Conservation (phyloP, 495 filamentous ascomycete species). For the Entonaema liquescens region DNA sequence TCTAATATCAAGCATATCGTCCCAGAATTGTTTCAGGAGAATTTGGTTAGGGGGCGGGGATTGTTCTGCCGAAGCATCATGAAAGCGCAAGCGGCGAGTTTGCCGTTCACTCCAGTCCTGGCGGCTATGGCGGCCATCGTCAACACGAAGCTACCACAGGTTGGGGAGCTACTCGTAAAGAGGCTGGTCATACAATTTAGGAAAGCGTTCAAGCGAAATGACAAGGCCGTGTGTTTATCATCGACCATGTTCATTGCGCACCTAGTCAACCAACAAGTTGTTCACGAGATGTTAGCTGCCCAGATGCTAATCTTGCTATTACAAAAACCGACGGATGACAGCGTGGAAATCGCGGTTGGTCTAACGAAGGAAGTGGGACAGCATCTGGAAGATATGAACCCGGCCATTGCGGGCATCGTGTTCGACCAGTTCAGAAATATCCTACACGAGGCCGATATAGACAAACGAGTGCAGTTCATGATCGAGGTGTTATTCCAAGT, state of each 20-base stretch:
- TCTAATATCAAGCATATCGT: slow-evolving; percentile 98
- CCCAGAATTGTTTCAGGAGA: slow-evolving; percentile 93
- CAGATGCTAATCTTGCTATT: slow-evolving; percentile 90
- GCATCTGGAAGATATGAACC: slow-evolving; percentile 93
- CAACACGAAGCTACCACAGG: slow-evolving; percentile 95
- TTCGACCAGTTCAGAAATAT: slow-evolving; percentile 97
- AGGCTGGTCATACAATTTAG: slow-evolving; percentile 90
- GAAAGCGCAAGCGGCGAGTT: slow-evolving; percentile 96
- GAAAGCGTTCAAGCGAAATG: slow-evolving; percentile 95
- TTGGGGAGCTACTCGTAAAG: slow-evolving; percentile 89
- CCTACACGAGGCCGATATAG: slow-evolving; percentile 93
- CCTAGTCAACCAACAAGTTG: slow-evolving; percentile 92
- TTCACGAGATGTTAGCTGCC: slow-evolving; percentile 89
- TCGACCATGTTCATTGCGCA: slow-evolving; percentile 95
- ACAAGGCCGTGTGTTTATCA: slow-evolving; percentile 92
- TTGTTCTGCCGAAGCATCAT: slow-evolving; percentile 95
- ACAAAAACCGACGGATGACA: slow-evolving; percentile 95
- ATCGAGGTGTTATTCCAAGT: slow-evolving; percentile 98
- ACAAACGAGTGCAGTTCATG: slow-evolving; percentile 97
- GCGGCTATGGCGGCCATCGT: slow-evolving; percentile 95
- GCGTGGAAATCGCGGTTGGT: slow-evolving; percentile 95
- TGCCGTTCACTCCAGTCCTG: slow-evolving; percentile 95
- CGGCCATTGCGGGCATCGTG: slow-evolving; percentile 82
- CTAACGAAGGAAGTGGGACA: slow-evolving; percentile 90
- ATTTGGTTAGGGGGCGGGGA: slow-evolving; percentile 88